These are phyloP conservation scores for Orobanche coerulescens DNA, from an alignment of 257 asterid genomes.

Conservation along the genomic window DNA sequence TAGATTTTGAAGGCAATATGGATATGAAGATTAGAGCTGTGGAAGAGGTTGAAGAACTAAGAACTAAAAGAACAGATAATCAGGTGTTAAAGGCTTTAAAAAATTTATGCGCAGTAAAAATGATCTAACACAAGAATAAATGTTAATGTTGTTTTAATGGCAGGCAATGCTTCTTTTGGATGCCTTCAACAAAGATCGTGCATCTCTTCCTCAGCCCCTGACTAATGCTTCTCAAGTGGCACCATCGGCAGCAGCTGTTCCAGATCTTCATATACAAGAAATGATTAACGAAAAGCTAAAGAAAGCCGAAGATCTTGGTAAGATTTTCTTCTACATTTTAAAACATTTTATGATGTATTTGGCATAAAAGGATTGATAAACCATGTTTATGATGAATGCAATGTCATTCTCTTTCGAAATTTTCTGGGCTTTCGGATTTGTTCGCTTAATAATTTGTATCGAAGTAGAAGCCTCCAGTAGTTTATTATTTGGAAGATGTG, in stretches of 20 bases:
- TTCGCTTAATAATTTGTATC: not conserved
- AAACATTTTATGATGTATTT: not conserved
- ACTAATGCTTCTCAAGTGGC: conserved; percentile 49
- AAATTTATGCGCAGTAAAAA: conserved; percentile 4
- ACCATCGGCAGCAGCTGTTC: conserved; percentile 60
- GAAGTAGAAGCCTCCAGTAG: not conserved
- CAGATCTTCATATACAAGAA: conserved; percentile 88
- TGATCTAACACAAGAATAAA: conserved; percentile 2
- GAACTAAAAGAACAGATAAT: conserved; percentile 84
- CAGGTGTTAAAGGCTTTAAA: conserved; percentile 46
- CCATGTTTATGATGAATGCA: not conserved
- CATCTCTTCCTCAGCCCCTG: conserved; percentile 84
- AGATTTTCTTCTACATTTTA: not conserved
- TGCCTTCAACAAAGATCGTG: conserved; percentile 97
- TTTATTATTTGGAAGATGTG: not conserved
- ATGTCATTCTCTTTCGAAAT: not conserved
- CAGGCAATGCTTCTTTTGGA: conserved; percentile 95
- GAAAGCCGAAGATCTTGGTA: conserved; percentile 98
- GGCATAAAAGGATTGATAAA: not conserved
- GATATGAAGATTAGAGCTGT: conserved; percentile 85
- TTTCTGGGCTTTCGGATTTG: not conserved
- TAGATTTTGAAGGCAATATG: conserved; percentile 92
- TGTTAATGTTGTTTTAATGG: conserved; percentile 24
- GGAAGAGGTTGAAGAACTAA: conserved; percentile 85
- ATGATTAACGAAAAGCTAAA: conserved; percentile 90